Evolutionary conservation across 2,329 filamentous ascomycete species (phyloP), one percentile per base, ranked within the genome.

Genomic region (Alternaria gansuensis): DNA sequence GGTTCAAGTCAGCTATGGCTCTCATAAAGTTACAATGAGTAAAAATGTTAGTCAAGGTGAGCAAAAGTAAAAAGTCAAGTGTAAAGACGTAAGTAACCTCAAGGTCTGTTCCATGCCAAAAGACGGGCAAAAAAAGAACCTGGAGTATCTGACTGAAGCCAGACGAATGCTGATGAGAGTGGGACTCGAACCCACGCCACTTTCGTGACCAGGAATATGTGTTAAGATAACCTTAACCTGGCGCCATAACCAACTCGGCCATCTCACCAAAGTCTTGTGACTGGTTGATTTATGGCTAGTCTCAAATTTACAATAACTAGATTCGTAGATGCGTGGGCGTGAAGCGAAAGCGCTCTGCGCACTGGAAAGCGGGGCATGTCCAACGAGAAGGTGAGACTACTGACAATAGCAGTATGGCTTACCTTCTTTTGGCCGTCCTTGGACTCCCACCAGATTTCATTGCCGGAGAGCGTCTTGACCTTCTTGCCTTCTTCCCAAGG

Each of bases 381-480:
- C 45, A 46, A 58, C 45, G 10, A 28, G 44, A 36, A 41, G 49
- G 34, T 17, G 29, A 48, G 44, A 48, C 54, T 29, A 56, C 51
- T 26, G 43, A 53, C 40, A 40, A 49, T 56, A 43, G 50, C 34
- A 40, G 24, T n/a, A 26, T 57, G 41, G 24, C 87, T 77, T 74
- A 93, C 87, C 74, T 87, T 81, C 72, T 85, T 89, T 65, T 84
- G 87, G 0, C 88, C 89, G 54, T 89, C 86, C 50, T 81, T 88
- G 54, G 80, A 85, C 72, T 93, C 90, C 92, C 93, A 98, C 89
- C 90, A 97, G 46, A 98, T 74, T 67, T 90, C 87, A 54, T 83
- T 84, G 0, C 90, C 90, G 8, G 88, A 81, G 48, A 92, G 67
- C 0, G 90, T 90, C 79, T 88, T 85, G 0, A 86, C 82, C 77